Evolutionary conservation across 1,284 basidiomycete species (phyloP).

Genomic region (Boletus semigastroideus): DNA sequence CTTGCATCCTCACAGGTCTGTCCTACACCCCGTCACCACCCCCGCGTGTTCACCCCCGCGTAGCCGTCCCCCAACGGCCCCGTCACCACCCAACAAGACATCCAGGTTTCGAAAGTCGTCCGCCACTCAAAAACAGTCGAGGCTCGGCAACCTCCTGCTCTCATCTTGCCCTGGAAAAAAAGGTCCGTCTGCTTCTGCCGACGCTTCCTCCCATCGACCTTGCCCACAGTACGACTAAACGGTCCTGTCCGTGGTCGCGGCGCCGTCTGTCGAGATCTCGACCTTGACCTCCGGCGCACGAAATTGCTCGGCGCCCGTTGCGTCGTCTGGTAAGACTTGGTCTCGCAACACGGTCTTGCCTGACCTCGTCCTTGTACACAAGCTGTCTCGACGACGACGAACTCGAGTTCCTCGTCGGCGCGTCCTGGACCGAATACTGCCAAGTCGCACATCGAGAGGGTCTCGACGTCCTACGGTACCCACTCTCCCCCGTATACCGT

Average conservation of each 20-base stretch:
- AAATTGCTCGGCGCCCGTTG: constrained; percentile 76
- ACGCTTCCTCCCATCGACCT: background rate
- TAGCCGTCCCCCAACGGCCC: constrained; percentile 21
- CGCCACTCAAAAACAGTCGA: constrained; percentile 23
- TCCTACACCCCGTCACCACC: background rate
- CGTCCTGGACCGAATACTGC: constrained; percentile 79
- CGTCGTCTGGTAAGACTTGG: constrained; percentile 67
- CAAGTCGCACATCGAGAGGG: constrained; percentile 61
- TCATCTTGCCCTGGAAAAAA: constrained; percentile 98
- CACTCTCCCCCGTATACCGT: background rate
- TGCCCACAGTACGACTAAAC: constrained; percentile 66
- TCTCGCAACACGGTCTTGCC: background rate
- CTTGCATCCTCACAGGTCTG: constrained; percentile 26
- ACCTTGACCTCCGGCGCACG: constrained; percentile 77
- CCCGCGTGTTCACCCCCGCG: background rate
- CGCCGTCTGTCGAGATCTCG: constrained; percentile 83
- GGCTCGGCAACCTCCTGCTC: constrained; percentile 85
- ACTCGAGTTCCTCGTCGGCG: constrained; percentile 73
- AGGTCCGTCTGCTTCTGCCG: constrained; percentile 40
- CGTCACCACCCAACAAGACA: constrained; percentile 19
- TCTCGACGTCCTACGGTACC: constrained; percentile 70
- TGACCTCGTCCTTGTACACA: background rate
- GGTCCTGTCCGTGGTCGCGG: constrained; percentile 81
- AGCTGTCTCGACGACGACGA: constrained; percentile 90
- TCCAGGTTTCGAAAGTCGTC: constrained; percentile 16